A percentile compares a stretch with the other conserved stretches of the same genome.
Evolutionary conservation across 148 eudicot genomes (phyloP).

Genomic region (Fagopyrum homotropicum): DNA sequence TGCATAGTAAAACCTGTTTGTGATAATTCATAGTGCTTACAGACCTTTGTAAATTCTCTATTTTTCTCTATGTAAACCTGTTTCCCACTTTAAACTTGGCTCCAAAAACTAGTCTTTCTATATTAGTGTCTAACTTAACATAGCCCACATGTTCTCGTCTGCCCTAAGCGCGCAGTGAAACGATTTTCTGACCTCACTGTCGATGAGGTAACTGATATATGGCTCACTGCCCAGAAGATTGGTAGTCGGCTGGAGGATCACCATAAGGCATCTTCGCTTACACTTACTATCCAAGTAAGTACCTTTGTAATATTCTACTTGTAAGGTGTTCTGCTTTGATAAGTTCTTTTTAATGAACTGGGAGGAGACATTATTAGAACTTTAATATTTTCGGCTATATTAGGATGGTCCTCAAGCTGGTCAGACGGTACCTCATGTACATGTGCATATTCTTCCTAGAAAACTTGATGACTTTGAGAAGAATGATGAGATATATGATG

Average conservation of each 20-base stretch:
- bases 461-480: conserved; percentile 76
- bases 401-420: conserved; percentile 97
- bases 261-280: conserved; percentile 84
- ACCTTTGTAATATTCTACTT: neutral
- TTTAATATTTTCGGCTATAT: neutral
- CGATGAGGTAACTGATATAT: conserved; percentile 74
- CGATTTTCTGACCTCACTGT: conserved; percentile 80
- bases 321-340: neutral
- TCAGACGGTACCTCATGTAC: conserved; percentile 88
- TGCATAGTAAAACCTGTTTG: neutral
- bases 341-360: neutral
- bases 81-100: neutral
- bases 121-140: conserved; percentile 53
- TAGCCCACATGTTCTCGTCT: conserved; percentile 75
- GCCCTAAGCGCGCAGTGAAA: conserved; percentile 89
- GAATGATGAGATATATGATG: conserved; percentile 84
- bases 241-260: conserved; percentile 67
- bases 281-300: conserved; percentile 77
- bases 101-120: neutral
- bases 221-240: conserved; percentile 77
- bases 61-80: neutral
- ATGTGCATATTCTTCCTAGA: conserved; percentile 79
- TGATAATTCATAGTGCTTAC: neutral
- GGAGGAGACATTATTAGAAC: neutral
- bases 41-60: neutral